phyloP scores from a whole-genome alignment of 495 filamentous ascomycete genomes.

The Filosporella fistucella region DNA sequence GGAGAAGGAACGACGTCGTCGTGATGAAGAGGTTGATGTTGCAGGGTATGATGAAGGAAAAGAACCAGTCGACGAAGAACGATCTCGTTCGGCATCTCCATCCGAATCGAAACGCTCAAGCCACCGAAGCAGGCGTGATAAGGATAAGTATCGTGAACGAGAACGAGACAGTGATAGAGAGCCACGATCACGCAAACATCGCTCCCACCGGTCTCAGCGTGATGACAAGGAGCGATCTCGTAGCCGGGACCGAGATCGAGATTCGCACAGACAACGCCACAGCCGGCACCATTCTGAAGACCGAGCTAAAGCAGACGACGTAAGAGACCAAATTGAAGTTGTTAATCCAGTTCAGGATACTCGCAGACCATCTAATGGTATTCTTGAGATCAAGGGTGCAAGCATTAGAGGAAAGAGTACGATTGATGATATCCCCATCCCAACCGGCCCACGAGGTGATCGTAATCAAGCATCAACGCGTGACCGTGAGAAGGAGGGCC shows the following conservation, averaged over 20 bases:
- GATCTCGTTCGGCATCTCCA: conserved; percentile 21
- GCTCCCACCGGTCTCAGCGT: not conserved
- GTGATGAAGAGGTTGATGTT: conserved; percentile 5
- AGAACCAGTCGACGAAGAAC: conserved; percentile 9
- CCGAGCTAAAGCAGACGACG: conserved; percentile 18
- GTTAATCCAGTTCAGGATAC: conserved; percentile 26
- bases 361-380: conserved; percentile 35
- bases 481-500: conserved; percentile 23
- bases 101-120: conserved; percentile 20
- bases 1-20: conserved; percentile 26
- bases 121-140: conserved; percentile 32
- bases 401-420: conserved; percentile 30
- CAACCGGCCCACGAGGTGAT: conserved; percentile 23
- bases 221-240: not conserved
- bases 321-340: conserved; percentile 34
- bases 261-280: conserved; percentile 29
- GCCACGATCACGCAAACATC: not conserved
- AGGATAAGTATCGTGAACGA: conserved; percentile 38
- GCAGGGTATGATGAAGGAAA: conserved; percentile 13
- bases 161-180: conserved; percentile 30
- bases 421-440: conserved; percentile 30
- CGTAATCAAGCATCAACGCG: conserved; percentile 17
- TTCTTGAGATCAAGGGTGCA: conserved; percentile 34
- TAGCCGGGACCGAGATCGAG: conserved; percentile 20
- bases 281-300: conserved; percentile 44